Evolutionary conservation across 108 stramenopile genomes (phyloP).

Genomic region (Pseudonitzschia delicatissima): DNA sequence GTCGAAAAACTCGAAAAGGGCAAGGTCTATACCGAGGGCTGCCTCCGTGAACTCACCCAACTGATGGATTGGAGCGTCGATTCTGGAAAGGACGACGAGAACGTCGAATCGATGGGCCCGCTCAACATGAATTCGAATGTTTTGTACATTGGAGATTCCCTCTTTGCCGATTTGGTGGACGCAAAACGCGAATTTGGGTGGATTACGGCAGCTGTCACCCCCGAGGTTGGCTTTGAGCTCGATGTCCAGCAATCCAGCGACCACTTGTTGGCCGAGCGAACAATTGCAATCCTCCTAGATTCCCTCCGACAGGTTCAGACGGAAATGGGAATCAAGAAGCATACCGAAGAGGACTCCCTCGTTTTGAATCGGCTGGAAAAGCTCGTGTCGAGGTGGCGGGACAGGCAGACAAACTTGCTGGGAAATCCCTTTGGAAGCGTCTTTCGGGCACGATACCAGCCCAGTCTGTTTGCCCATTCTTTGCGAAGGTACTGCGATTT

Average conservation of each 20-base stretch:
- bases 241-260: conserved; percentile 52
- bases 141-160: conserved; percentile 93
- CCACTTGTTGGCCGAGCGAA: conserved; percentile 52
- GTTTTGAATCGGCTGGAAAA: conserved; percentile 69
- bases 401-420: conserved; percentile 62
- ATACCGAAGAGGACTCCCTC: conserved; percentile 56
- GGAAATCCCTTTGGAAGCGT: conserved; percentile 86
- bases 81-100: conserved; percentile 19
- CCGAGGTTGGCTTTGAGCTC: conserved; percentile 75
- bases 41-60: conserved; percentile 67
- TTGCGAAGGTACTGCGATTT: conserved; percentile 67
- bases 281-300: conserved; percentile 72
- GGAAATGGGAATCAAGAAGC: conserved; percentile 46
- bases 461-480: conserved; percentile 70
- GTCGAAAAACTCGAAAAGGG: conserved; percentile 54
- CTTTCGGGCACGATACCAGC: conserved; percentile 82
- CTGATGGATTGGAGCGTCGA: conserved; percentile 51
- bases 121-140: conserved; percentile 65
- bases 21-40: conserved; percentile 78
- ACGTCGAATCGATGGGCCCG: conserved; percentile 27
- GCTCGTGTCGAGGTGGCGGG: conserved; percentile 77
- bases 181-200: conserved; percentile 90
- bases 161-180: conserved; percentile 97
- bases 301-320: conserved; percentile 62
- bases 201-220: conserved; percentile 88